A percentile compares a stretch with the other conserved stretches of the same genome.
Conservation (phyloP, 2,329 filamentous ascomycete genomes). For the Cladophialophora bantiana region DNA sequence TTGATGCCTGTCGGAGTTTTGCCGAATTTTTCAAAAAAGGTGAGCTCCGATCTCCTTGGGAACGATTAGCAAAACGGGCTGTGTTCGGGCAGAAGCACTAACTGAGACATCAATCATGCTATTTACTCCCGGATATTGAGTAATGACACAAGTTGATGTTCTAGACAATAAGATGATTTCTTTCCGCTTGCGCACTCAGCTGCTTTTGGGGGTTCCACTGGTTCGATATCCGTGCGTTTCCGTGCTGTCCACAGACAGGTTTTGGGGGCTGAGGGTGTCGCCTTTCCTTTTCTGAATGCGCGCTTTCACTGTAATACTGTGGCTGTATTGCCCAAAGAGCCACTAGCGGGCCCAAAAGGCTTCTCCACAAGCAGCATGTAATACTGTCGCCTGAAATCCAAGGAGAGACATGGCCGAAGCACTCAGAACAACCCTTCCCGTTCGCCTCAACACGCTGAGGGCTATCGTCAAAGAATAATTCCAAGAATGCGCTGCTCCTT, state of each 20-base stretch:
- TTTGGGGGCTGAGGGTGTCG: no score
- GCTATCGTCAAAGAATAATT: background rate
- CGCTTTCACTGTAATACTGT: no score
- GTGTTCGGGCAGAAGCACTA: background rate
- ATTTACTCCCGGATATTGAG: background rate
- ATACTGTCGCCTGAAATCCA: background rate
- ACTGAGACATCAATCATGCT: background rate
- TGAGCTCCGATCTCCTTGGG: background rate
- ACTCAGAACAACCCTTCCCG: background rate
- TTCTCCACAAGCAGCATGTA: background rate
- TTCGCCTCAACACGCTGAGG: background rate
- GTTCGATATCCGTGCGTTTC: no score
- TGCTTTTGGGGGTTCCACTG: no score
- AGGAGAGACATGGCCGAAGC: background rate
- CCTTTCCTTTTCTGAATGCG: no score
- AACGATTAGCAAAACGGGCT: background rate
- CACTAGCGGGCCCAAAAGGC: background rate
- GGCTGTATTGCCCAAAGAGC: background rate
- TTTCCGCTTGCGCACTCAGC: no score
- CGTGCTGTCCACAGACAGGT: no score
- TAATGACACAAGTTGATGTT: background rate
- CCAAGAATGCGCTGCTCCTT: background rate
- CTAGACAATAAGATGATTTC: no score
- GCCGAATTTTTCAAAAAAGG: background rate
- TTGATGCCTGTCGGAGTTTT: slow-evolving; percentile 1